Evolutionary conservation across 2,329 filamentous ascomycete species (phyloP).

Genomic region (Bipolaris bicolor): DNA sequence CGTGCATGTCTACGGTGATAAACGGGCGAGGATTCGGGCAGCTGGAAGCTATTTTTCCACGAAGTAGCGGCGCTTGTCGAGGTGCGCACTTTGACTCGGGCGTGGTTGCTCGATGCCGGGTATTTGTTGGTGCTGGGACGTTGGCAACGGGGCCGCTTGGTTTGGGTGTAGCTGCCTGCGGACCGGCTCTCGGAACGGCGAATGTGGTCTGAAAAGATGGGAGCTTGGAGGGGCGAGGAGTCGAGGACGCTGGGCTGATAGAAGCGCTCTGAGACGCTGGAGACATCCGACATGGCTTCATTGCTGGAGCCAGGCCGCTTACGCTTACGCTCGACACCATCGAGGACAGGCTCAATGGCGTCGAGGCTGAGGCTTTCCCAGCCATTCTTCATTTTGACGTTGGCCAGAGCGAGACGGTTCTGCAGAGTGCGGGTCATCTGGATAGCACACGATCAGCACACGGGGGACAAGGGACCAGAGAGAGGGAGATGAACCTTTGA

Average conservation of each 20-base stretch:
- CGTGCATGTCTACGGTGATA: slow-evolving; percentile 76
- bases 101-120: slow-evolving; percentile 60
- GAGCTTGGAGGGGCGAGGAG: slow-evolving; percentile 83
- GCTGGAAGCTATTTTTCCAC: slow-evolving; percentile 78
- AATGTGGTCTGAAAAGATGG: slow-evolving; percentile 84
- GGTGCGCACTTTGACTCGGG: slow-evolving; percentile 70
- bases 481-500: slow-evolving; percentile 46
- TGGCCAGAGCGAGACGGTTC: slow-evolving; percentile 91
- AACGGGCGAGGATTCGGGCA: slow-evolving; percentile 86
- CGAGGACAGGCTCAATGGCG: slow-evolving; percentile 81
- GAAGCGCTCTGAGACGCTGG: slow-evolving; percentile 77
- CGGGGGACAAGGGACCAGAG: slow-evolving; percentile 23
- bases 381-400: slow-evolving; percentile 96
- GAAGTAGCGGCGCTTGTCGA: slow-evolving; percentile 64
- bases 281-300: slow-evolving; percentile 84
- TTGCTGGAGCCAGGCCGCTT: slow-evolving; percentile 69
- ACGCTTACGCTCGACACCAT: slow-evolving; percentile 73
- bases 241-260: slow-evolving; percentile 73
- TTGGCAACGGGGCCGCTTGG: slow-evolving; percentile 45
- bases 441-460: slow-evolving; percentile 33
- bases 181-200: slow-evolving; percentile 60
- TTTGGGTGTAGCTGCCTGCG: slow-evolving; percentile 60
- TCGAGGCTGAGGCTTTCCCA: slow-evolving; percentile 90
- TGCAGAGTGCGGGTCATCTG: slow-evolving; percentile 94
- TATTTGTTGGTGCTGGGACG: slow-evolving; percentile 34